A percentile compares a stretch with the other conserved stretches of the same genome.
These are phyloP conservation scores for Sporothrix inflata DNA, from an alignment of 2,329 filamentous ascomycete genomes.

Conservation along the genomic window DNA sequence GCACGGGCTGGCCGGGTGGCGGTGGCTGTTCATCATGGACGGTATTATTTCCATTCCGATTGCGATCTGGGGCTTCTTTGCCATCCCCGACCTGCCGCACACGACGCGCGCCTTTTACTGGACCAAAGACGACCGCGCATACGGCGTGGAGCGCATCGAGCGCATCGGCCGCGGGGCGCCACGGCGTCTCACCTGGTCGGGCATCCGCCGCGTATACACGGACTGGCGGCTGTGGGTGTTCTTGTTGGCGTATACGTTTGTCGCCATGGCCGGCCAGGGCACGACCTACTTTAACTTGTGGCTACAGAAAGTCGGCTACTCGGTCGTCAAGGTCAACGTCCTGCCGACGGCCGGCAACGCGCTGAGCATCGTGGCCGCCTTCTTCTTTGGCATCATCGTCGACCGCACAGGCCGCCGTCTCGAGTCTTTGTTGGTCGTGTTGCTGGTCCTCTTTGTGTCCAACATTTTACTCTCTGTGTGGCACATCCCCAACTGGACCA, in stretches of 20 bases:
- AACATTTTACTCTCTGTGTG: slow-evolving; percentile 36
- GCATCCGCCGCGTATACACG: slow-evolving; percentile 69
- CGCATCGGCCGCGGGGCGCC: slow-evolving; percentile 33
- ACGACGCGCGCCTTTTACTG: slow-evolving; percentile 32
- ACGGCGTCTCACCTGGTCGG: slow-evolving; percentile 57
- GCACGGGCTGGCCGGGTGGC: slow-evolving; percentile 43
- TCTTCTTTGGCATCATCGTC: slow-evolving; percentile 39
- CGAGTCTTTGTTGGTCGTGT: slow-evolving; percentile 29
- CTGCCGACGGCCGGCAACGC: slow-evolving; percentile 53
- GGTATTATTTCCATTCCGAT: slow-evolving; percentile 38
- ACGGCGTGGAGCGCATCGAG: slow-evolving; percentile 35
- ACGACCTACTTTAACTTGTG: slow-evolving; percentile 55
- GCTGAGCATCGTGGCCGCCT: slow-evolving; percentile 51
- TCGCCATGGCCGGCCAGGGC: slow-evolving; percentile 28
- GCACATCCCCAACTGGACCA: slow-evolving; percentile 33
- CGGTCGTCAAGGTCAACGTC: slow-evolving; percentile 52
- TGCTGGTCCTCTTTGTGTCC: slow-evolving; percentile 32
- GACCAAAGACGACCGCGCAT: slow-evolving; percentile 31
- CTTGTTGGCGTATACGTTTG: slow-evolving; percentile 49
- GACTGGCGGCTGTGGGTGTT: slow-evolving; percentile 92
- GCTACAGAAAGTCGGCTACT: slow-evolving; percentile 54
- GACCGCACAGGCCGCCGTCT: slow-evolving; percentile 35
- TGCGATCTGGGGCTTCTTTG: slow-evolving; percentile 36
- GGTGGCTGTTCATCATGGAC: slow-evolving; percentile 49
- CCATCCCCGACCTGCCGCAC: slow-evolving; percentile 34